Evolutionary conservation across 2,329 filamentous ascomycete species (phyloP).

Genomic region (Fusarium phyllophilum): DNA sequence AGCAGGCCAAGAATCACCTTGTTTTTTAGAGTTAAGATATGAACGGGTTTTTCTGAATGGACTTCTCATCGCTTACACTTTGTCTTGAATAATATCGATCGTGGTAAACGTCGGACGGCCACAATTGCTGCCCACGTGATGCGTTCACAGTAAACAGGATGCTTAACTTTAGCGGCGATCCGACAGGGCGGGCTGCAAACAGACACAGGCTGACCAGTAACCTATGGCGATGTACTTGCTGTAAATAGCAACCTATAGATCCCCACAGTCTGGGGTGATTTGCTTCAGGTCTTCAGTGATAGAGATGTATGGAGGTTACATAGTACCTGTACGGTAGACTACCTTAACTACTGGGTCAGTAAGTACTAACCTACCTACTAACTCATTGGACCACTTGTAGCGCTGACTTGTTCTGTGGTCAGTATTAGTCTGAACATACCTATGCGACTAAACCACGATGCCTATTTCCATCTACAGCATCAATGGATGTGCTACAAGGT

Average conservation of each 20-base stretch:
- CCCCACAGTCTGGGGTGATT: background rate
- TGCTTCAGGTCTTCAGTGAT: background rate
- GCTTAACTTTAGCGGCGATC: background rate
- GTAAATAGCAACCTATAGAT: background rate
- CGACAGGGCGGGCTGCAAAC: background rate
- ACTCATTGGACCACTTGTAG: background rate
- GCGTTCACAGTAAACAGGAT: background rate
- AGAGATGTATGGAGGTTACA: background rate
- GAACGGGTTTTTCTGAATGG: background rate
- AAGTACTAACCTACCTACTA: background rate
- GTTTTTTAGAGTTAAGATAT: background rate
- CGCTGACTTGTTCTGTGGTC: background rate
- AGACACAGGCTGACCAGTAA: background rate
- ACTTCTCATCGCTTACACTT: background rate
- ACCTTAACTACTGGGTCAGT: background rate
- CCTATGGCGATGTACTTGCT: background rate
- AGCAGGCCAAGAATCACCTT: background rate
- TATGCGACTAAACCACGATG: background rate
- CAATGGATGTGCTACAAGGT: background rate
- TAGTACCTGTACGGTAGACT: background rate
- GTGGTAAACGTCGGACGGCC: background rate
- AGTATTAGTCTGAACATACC: background rate
- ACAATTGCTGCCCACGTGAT: constrained; percentile 14
- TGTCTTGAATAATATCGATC: background rate
- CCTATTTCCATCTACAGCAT: background rate